Evolutionary conservation across 495 filamentous ascomycete species (phyloP), one percentile per base, ranked within the genome.

Genomic region (Haplographium delicatum): DNA sequence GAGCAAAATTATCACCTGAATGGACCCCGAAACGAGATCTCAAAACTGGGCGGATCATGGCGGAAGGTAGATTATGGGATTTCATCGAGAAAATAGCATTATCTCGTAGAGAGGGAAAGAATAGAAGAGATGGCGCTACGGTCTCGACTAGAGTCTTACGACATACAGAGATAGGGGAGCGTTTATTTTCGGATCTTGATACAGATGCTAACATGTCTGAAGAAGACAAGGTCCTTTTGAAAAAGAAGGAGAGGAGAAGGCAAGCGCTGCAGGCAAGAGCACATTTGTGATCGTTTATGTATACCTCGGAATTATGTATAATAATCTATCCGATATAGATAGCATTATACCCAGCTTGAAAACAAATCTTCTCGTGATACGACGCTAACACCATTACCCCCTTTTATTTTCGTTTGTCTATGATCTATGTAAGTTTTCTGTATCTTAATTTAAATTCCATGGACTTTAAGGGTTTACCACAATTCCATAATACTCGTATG

Each of bases 61-160:
- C 84, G 1, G 69, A 81, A 38, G 93, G 91, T 0, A 76, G 75
- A 44, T 70, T 97, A 13, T 97, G 93, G 93, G 79, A 86, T 28
- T 95, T 95, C 56, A 88, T 84, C 5, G 91, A 95, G 65, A 76
- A 79, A 58, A 96, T 98, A 40, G 86, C 89, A 5, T 75, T 81
- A 41, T 86, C 80, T 30, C 67, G 93, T 51, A 74, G 91, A 28
- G 93, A 96, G 71, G 93, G 93, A 5, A 97, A 96, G 79, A 96
- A 96, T 67, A 68, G 93, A 11, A 76, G 93, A 22, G 93, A 98
- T 65, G 90, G 90, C 11, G 85, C 85, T 1, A 95, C 90, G 1
- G 91, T 98, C 16, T 83, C 81, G 42, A 88, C 79, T 0, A 72
- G 93, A n/a, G 90, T 98, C 1, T 60, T 98, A 23, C 65, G 56